Evolutionary conservation across 306 rosid species (phyloP).

Genomic region (Rosa multiflora): DNA sequence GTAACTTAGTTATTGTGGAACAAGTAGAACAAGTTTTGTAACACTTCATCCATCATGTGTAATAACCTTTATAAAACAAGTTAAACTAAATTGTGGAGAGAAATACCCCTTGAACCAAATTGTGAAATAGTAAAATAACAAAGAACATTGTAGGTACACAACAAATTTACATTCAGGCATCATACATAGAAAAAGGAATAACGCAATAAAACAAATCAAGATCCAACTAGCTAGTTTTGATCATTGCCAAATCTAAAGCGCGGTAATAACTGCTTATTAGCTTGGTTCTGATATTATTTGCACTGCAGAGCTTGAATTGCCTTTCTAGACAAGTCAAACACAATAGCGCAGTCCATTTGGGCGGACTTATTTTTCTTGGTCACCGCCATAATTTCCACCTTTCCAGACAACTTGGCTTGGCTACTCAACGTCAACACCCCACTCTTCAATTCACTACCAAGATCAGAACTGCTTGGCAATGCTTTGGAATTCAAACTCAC

Average conservation of each 20-base stretch:
- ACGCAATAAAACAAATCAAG: neutral
- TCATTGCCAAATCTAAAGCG: neutral
- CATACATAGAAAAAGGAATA: neutral
- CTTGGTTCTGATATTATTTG: neutral
- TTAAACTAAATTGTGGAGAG: too few species aligned
- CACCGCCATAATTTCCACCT: constrained; percentile 17
- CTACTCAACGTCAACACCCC: constrained; percentile 10
- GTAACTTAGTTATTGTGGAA: too few species aligned
- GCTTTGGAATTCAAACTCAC: constrained; percentile 8
- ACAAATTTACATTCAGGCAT: neutral
- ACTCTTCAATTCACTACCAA: constrained; percentile 8
- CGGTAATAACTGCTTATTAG: neutral
- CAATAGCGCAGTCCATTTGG: constrained; percentile 18
- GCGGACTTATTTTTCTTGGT: constrained; percentile 24
- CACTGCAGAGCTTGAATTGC: constrained; percentile 1
- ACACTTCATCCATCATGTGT: too few species aligned
- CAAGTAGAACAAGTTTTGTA: too few species aligned
- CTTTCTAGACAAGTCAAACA: neutral
- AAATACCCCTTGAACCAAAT: neutral
- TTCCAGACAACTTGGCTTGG: constrained; percentile 11
- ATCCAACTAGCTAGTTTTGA: neutral
- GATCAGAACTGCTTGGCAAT: neutral
- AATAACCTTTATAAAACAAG: too few species aligned
- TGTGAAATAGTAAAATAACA: neutral
- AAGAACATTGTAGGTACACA: neutral